Evolutionary conservation across 441 rosid genomes (phyloP).

Genomic region (Jatropha multifida): DNA sequence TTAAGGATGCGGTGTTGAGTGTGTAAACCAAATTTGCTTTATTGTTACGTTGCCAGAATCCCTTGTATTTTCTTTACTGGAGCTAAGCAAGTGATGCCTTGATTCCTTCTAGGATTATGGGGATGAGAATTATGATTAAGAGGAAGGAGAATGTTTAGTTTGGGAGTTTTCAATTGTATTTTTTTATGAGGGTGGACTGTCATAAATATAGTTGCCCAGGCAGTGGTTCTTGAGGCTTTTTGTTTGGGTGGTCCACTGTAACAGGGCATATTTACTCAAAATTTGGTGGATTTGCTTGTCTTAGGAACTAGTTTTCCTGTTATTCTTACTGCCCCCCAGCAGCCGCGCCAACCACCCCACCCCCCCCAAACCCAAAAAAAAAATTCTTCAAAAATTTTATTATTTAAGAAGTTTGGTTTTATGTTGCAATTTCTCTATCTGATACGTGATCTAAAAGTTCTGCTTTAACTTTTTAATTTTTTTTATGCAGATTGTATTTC

Average conservation of each 20-base stretch:
- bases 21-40: neutral
- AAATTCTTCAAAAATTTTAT: too few species aligned
- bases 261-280: neutral
- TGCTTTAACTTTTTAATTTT: neutral
- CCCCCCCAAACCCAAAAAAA: too few species aligned
- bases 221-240: neutral
- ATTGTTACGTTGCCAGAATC: neutral
- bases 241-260: neutral
- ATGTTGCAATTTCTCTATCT: neutral
- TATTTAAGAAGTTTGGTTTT: too few species aligned
- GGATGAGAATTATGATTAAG: neutral
- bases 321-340: neutral
- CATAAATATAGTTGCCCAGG: neutral
- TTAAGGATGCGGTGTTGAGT: neutral
- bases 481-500: conserved; percentile 59
- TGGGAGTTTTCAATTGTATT: neutral
- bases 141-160: neutral
- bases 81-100: neutral
- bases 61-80: neutral
- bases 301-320: neutral
- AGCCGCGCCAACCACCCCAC: too few species aligned
- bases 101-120: neutral
- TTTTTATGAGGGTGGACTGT: neutral
- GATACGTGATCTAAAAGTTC: neutral
- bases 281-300: neutral